These are phyloP conservation scores for Fusarium sp. DNA, from an alignment of 2,329 filamentous ascomycete genomes.

Conservation along the genomic window DNA sequence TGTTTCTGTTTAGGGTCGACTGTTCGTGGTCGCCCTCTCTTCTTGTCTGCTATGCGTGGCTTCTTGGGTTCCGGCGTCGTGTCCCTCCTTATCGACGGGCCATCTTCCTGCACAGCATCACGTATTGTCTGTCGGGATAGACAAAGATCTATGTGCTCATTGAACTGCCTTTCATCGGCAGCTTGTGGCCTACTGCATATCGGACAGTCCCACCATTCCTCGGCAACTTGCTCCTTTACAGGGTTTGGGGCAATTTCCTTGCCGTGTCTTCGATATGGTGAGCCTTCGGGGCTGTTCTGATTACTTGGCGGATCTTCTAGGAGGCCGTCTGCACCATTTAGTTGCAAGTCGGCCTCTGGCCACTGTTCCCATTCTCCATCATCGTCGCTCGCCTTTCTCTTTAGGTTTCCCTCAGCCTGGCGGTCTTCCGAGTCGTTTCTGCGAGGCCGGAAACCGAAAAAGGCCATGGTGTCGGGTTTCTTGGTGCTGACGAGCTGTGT, in stretches of 20 bases:
- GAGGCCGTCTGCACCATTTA: conserved; percentile 29
- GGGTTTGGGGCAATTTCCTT: conserved; percentile 65
- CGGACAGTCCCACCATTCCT: conserved; percentile 84
- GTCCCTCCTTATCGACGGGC: conserved; percentile 41
- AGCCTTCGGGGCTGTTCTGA: conserved; percentile 14
- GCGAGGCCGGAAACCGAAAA: conserved; percentile 75
- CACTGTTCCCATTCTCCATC: conserved; percentile 71
- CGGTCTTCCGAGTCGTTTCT: conserved; percentile 32
- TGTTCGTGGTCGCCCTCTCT: conserved; percentile 50
- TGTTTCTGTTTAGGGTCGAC: conserved; percentile 63
- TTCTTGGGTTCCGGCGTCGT: conserved; percentile 54
- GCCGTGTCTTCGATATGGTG: conserved; percentile 52
- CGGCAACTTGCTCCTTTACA: conserved; percentile 47
- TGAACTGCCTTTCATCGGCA: conserved; percentile 82
- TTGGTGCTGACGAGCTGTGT: conserved; percentile 90
- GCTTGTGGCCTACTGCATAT: conserved; percentile 84
- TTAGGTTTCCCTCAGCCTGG: conserved; percentile 35
- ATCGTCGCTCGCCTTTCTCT: conserved; percentile 51
- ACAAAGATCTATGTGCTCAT: conserved; percentile 92
- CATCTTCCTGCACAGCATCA: conserved; percentile 76
- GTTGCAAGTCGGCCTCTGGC: conserved; percentile 71
- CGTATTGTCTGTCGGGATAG: conserved; percentile 88
- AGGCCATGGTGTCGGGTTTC: conserved; percentile 79
- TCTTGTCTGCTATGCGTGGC: conserved; percentile 52
- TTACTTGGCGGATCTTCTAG: conserved; percentile 18